Base-by-base conservation (phyloP, 208 protist genomes). In the Angomonas ambiguus region DNA sequence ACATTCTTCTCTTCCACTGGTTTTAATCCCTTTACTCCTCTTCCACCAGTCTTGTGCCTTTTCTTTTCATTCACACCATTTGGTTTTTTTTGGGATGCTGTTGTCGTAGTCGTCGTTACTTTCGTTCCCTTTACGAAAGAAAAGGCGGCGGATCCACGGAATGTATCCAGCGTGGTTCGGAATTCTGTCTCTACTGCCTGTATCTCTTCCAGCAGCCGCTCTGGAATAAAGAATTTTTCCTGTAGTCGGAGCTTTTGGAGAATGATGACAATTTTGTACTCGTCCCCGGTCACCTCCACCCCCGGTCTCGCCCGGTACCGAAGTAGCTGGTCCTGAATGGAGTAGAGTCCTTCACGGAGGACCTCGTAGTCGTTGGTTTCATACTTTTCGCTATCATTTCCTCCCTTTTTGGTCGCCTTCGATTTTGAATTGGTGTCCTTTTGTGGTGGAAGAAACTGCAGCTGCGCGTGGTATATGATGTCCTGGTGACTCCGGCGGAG, bases 401-500 rank as follows among this genome's bases (percentile, higher is more conserved):
- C 35, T 41, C 35, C 35, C 13, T 41, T 41, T 13, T 41, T 13
- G 8, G 8, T 41, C 13, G 35, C 35, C n/a, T n/a, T n/a, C n/a
- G n/a, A n/a, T n/a, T n/a, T n/a, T n/a, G n/a, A n/a, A n/a, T n/a
- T n/a, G n/a, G n/a, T n/a, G n/a, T n/a, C n/a, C n/a, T n/a, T n/a
- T n/a, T n/a, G n/a, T n/a, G 35, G 35, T 18, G 35, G 35, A 13
- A 18, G 13, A 41, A 41, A 41, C 8, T 13, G 35, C 8, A 41
- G 35, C 5, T 18, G 8, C 5, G 35, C 35, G 13, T 41, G 35
- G 35, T 41, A 41, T 5, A 41, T 41, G 35, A 13, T 13, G 35
- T 22, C 5, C 24, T 69, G 33, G 65, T 25, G 31, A 67, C 48
- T 24, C 6, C 49, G 71, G 0, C 65, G 66, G 27, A 82, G 51